Evolutionary conservation across 805 yeast genomes (phyloP).

Genomic region (Jamesozyma lodderae): DNA sequence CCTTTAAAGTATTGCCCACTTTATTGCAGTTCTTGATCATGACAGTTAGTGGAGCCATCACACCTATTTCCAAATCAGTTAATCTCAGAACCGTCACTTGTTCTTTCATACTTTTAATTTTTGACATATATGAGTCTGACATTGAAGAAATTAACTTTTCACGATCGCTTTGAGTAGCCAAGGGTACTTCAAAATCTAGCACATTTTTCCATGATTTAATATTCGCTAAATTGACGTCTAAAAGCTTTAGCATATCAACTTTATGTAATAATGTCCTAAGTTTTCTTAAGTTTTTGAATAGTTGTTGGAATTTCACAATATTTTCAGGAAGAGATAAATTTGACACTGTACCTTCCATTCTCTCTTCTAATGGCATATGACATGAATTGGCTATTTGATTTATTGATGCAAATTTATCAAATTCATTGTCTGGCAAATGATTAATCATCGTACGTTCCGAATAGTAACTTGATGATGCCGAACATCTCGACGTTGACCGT

Average conservation of each 20-base stretch:
- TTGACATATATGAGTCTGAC: slow-evolving; percentile 23
- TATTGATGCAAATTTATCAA: not conserved
- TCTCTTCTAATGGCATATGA: no score
- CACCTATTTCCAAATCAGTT: slow-evolving; percentile 20
- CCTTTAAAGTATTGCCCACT: slow-evolving; percentile 23
- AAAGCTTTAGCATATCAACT: slow-evolving; percentile 13
- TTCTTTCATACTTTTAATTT: slow-evolving; percentile 23
- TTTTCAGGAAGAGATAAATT: slow-evolving; percentile 15
- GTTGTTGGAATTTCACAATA: slow-evolving; percentile 16
- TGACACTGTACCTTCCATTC: not conserved
- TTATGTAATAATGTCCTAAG: slow-evolving; percentile 16
- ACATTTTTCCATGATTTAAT: slow-evolving; percentile 26
- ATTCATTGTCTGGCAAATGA: not conserved
- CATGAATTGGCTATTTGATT: no score
- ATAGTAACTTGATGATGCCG: slow-evolving; percentile 8
- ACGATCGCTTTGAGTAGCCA: not conserved
- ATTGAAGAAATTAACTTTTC: slow-evolving; percentile 20
- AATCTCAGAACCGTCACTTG: slow-evolving; percentile 21
- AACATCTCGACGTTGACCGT: no score
- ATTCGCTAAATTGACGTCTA: slow-evolving; percentile 14
- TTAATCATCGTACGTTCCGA: not conserved
- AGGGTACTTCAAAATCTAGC: slow-evolving; percentile 10
- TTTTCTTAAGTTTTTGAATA: slow-evolving; percentile 12
- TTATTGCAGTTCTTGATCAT: slow-evolving; percentile 19
- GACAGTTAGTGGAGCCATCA: slow-evolving; percentile 24